These are phyloP conservation scores for Eimeria sp. DNA, from an alignment of 169 alveolate genomes.

Conservation along the genomic window DNA sequence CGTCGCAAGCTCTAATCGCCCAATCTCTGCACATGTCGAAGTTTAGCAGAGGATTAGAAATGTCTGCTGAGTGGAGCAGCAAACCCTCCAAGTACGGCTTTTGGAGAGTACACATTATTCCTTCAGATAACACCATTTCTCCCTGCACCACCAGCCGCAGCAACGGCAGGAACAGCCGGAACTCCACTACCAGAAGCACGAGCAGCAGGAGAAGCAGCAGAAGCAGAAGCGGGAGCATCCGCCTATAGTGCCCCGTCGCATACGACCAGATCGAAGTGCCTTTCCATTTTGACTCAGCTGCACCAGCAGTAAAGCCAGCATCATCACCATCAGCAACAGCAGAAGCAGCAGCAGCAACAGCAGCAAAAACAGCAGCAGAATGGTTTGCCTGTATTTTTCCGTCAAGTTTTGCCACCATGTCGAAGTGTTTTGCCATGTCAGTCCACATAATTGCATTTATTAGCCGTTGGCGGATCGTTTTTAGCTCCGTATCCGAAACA, in stretches of 20 bases:
- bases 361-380: background rate
- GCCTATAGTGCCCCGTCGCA: too few relatives aligned
- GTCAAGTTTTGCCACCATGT: background rate
- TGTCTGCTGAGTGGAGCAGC: slow-evolving; percentile 4
- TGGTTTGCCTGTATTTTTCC: background rate
- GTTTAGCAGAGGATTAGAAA: background rate
- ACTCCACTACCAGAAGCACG: background rate
- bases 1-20: slow-evolving; percentile 82
- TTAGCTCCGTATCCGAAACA: background rate
- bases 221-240: background rate
- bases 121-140: slow-evolving; percentile 64
- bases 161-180: background rate
- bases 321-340: slow-evolving; percentile 76
- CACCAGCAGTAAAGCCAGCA: slow-evolving; percentile 91
- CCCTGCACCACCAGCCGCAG: slow-evolving; percentile 11
- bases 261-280: too few relatives aligned
- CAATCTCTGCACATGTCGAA: slow-evolving; percentile 73
- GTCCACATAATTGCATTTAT: background rate
- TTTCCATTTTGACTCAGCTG: background rate
- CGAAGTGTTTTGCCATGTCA: background rate
- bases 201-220: background rate
- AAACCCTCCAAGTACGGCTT: background rate
- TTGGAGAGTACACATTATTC: slow-evolving; percentile 16
- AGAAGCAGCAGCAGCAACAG: background rate
- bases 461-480: background rate